Evolutionary conservation across 2,329 filamentous ascomycete genomes (phyloP).

Genomic region (Diaporthe vexans): DNA sequence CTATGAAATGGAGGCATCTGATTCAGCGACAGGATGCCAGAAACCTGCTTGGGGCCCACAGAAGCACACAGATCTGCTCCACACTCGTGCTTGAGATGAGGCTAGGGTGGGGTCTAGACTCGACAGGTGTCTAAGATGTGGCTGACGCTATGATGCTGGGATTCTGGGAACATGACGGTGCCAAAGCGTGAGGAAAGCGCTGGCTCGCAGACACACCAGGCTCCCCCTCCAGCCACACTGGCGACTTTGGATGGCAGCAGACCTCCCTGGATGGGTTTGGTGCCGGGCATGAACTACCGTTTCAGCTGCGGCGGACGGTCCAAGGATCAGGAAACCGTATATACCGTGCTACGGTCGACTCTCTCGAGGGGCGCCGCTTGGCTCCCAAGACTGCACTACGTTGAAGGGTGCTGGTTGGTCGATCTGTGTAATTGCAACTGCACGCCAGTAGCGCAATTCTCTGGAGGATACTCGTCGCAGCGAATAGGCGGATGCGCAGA

Average conservation of each 20-base stretch:
- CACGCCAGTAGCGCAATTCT: neutral
- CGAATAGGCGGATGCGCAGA: conserved; percentile 2
- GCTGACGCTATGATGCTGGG: conserved; percentile 33
- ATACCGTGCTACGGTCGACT: neutral
- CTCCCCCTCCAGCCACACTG: conserved; percentile 26
- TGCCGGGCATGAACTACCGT: conserved; percentile 19
- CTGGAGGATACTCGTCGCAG: neutral
- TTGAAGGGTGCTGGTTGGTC: neutral
- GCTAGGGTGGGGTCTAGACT: conserved; percentile 26
- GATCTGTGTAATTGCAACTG: conserved; percentile 12
- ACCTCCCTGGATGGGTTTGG: conserved; percentile 16
- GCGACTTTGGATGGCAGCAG: conserved; percentile 22
- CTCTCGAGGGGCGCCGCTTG: neutral
- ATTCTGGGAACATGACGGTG: neutral
- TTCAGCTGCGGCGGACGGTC: conserved; percentile 12
- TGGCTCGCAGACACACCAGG: neutral
- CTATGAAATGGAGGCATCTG: conserved; percentile 17
- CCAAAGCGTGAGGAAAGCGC: neutral
- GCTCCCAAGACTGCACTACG: neutral
- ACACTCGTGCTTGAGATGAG: conserved; percentile 30
- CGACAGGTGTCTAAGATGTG: conserved; percentile 9
- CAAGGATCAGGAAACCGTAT: neutral
- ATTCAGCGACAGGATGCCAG: conserved; percentile 24
- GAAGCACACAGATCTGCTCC: conserved; percentile 17
- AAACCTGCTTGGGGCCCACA: conserved; percentile 39